Evolutionary conservation across 2,329 filamentous ascomycete species (phyloP).

Genomic region (Pyrenophora seminiperda): DNA sequence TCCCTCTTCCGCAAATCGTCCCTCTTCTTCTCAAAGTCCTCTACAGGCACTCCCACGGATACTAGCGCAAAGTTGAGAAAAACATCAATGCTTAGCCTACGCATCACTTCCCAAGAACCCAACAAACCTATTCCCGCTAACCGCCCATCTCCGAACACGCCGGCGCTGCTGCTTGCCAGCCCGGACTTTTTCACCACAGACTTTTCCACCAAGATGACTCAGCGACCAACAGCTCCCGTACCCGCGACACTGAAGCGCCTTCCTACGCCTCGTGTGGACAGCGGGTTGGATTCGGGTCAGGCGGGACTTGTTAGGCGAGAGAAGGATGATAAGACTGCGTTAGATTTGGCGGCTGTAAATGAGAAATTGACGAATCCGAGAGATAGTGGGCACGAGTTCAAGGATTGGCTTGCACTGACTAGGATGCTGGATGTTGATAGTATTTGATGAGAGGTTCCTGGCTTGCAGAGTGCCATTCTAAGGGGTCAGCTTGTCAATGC

Average conservation of each 20-base stretch:
- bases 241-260: slow-evolving; percentile 1
- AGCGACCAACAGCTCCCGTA: neutral
- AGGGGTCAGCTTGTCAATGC: no score
- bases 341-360: slow-evolving; percentile 14
- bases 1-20: slow-evolving; percentile 19
- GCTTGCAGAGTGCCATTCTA: no score
- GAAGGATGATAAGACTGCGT: slow-evolving; percentile 7
- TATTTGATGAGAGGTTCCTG: neutral
- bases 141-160: neutral
- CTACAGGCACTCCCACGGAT: neutral
- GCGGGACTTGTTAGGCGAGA: slow-evolving; percentile 3
- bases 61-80: slow-evolving; percentile 18
- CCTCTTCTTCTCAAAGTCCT: slow-evolving; percentile 13
- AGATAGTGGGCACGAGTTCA: slow-evolving; percentile 14
- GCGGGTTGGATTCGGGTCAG: neutral
- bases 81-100: slow-evolving; percentile 19
- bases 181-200: slow-evolving; percentile 9
- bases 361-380: slow-evolving; percentile 5
- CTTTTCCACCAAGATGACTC: neutral
- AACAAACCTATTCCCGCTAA: slow-evolving; percentile 1
- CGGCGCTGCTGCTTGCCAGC: slow-evolving; percentile 3
- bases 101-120: slow-evolving; percentile 8
- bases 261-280: slow-evolving; percentile 9
- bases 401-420: slow-evolving; percentile 24
- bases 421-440: slow-evolving; percentile 19